Base-by-base conservation (phyloP, 768 basidiomycete species). In the Amanita rubescens region DNA sequence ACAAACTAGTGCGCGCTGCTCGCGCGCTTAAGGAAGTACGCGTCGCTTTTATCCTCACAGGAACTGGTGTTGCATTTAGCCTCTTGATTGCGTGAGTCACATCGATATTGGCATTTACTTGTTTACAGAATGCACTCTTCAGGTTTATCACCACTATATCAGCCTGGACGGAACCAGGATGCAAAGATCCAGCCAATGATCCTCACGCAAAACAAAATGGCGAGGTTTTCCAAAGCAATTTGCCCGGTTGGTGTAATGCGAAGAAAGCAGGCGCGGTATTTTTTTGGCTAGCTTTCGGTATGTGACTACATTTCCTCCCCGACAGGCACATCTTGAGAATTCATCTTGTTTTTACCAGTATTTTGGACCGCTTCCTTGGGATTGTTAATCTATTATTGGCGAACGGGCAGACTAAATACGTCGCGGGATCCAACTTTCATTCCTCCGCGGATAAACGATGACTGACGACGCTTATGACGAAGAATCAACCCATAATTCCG, bases 201-300 rank as follows among this genome's bases (percentile, higher is more conserved):
- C 94, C 94, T 3, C 77, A 92, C 64, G 85, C 82, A 0, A 74
- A 75, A 47, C 65, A 67, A 30, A 75, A 81, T 11, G 85, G 87
- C 17, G 71, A 77, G 27, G 79, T 75, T 54, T 97, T 87, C 66
- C 77, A 77, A 57, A 74, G 75, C 3, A 90, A 73, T 17, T 73
- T 97, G 2, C 69, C 77, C 3, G 82, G 87, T 0, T 96, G 90
- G 89, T 97, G 94, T 68, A 82, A 75, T 58, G 94, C 94, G 6
- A 97, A 96, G 72, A 93, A 91, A 61, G 94, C 94, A 2, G 90
- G 80, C 0, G 82, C 82, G 4, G 80, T 94, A 43, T 96, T 97
- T 69, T 86, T 94, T 65, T 95, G 93, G 94, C 66, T 92, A 8
- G 74, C 81, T 1, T 89, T 90, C 51, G 75, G 90, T 90, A 59